A percentile compares a stretch with the other conserved stretches of the same genome.
These are phyloP conservation scores for Goniomonas avonlea DNA, from an alignment of 78 protist genomes.

Conservation along the genomic window DNA sequence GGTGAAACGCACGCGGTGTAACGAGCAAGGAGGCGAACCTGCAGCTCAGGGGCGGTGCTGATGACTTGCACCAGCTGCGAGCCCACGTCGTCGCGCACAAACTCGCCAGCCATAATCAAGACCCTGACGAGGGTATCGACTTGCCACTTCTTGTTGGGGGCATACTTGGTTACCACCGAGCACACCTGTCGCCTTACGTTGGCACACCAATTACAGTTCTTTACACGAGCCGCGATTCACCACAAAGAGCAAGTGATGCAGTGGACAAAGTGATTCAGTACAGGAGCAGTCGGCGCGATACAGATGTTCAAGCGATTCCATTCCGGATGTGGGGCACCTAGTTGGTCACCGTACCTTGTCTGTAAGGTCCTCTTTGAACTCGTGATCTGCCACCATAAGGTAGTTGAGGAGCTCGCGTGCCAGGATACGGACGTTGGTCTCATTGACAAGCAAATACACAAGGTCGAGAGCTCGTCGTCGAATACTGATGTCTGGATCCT, in stretches of 20 bases:
- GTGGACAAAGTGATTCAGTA: background rate
- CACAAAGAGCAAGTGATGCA: background rate
- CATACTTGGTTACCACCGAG: slow-evolving; percentile 64
- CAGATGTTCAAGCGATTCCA: background rate
- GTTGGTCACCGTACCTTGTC: background rate
- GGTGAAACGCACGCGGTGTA: no score
- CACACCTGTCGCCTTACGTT: slow-evolving; percentile 62
- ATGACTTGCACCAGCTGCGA: slow-evolving; percentile 32
- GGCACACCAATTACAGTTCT: background rate
- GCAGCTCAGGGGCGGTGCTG: background rate
- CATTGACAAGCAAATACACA: slow-evolving; percentile 82
- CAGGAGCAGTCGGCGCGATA: background rate
- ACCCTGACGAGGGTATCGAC: slow-evolving; percentile 79
- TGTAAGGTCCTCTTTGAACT: slow-evolving; percentile 63
- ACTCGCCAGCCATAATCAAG: slow-evolving; percentile 58
- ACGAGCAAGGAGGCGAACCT: no score
- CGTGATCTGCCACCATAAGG: slow-evolving; percentile 55
- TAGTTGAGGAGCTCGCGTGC: slow-evolving; percentile 62
- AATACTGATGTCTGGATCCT: slow-evolving; percentile 91
- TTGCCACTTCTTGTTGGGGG: slow-evolving; percentile 89
- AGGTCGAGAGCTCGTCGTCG: slow-evolving; percentile 88
- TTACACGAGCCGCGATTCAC: background rate
- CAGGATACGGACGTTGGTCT: slow-evolving; percentile 53
- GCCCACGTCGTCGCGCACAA: slow-evolving; percentile 63
- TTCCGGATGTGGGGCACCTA: background rate